Percentiles rank a stretch among this genome's conserved stretches.
These are phyloP conservation scores for Chimonanthus salicifolius DNA, from an alignment of 164 flowering plant genomes.

Conservation along the genomic window DNA sequence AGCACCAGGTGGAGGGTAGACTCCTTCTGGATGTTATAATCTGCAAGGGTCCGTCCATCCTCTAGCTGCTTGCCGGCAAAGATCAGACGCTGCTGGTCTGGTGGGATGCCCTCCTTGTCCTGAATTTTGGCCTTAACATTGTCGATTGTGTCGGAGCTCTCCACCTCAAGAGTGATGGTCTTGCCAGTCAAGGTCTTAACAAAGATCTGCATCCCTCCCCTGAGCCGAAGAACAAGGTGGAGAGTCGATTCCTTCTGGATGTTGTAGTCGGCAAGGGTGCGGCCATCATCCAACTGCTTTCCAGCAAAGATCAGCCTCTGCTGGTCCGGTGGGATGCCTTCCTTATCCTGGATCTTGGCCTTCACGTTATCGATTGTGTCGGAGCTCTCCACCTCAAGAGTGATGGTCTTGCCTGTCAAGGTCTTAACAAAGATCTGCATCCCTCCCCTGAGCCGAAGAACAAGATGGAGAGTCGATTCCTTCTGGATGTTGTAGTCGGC, in stretches of 20 bases:
- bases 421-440: background rate
- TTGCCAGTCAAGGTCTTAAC: conserved; percentile 1
- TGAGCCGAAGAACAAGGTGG: too few relatives aligned
- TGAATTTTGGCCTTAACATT: too few relatives aligned
- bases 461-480: background rate
- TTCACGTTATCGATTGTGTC: background rate
- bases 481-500: background rate
- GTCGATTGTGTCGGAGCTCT: too few relatives aligned
- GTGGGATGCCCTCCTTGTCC: too few relatives aligned
- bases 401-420: background rate
- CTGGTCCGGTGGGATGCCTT: conserved; percentile 49
- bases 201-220: background rate
- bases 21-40: too few relatives aligned
- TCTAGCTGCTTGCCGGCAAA: conserved; percentile 1
- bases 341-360: conserved; percentile 37
- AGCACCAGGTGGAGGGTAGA: too few relatives aligned
- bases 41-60: conserved; percentile 1
- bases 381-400: too few relatives aligned
- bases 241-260: too few relatives aligned
- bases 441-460: background rate
- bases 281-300: background rate
- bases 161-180: too few relatives aligned
- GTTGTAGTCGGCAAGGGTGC: background rate
- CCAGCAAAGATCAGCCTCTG: conserved; percentile 44
- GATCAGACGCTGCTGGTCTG: too few relatives aligned